phyloP scores from a whole-genome alignment of 2,329 filamentous ascomycete species.

The Chrysoporthe austroafricana region DNA sequence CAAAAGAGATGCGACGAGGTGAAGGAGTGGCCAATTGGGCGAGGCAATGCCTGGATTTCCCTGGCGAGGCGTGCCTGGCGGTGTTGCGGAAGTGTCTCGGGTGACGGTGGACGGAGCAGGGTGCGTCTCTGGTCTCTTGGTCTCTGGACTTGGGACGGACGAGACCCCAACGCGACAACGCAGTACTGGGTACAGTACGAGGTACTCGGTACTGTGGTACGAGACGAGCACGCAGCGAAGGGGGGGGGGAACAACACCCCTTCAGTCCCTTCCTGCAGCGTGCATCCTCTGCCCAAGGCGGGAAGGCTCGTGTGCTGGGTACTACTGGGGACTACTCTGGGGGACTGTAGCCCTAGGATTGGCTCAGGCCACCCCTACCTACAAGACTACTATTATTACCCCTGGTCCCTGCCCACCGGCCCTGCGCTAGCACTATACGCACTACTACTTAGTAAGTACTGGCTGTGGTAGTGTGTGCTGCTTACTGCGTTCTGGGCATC shows the following conservation, averaged over 20 bases:
- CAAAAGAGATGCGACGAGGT: constrained; percentile 5
- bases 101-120: constrained; percentile 4
- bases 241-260: too few species aligned
- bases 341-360: not conserved
- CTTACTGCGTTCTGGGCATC: too few species aligned
- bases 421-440: not conserved
- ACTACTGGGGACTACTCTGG: too few species aligned
- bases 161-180: too few species aligned
- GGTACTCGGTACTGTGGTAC: not conserved
- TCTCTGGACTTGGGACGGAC: not conserved
- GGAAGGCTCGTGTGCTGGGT: constrained; percentile 1
- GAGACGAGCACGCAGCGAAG: too few species aligned
- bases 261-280: not conserved
- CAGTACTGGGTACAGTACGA: not conserved
- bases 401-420: not conserved
- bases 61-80: not conserved
- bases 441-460: too few species aligned
- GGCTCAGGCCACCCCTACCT: constrained; percentile 5
- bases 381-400: not conserved
- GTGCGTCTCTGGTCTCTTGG: not conserved
- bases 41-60: not conserved
- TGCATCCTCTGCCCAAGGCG: not conserved
- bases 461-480: too few species aligned
- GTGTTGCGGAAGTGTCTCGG: constrained; percentile 17
- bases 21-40: not conserved